Base-by-base conservation (phyloP, 345 rosid species). In the Isatis tinctoria region DNA sequence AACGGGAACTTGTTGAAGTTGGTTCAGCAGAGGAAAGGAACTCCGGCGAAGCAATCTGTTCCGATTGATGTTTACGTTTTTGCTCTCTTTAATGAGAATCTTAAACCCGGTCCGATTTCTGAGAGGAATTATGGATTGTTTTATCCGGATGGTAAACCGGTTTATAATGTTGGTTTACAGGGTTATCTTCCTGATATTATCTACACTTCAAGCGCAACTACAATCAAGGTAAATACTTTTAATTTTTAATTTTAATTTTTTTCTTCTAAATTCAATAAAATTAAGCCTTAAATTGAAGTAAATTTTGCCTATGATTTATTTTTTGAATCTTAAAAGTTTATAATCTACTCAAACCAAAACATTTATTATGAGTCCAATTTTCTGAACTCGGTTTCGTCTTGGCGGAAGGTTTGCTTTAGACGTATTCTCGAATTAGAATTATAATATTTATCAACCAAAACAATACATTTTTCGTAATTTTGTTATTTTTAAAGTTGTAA, bases 41-140 rank as follows among this genome's bases (percentile, higher is more conserved):
- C 99, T 3, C 99, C 99, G 30, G 96, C 82, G 8, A 92, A 84
- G 33, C 98, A 88, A 8, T 78, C 89, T 9, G 88, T 87, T 6
- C 91, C 97, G 0, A 48, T 95, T 28, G 88, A 92, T 69, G 74
- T 90, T 24, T 78, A 80, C 37, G 96, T 95, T 61, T 95, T 92
- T 58, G 99, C 99, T 1, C 87, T 95, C 33, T 95, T 95, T 62
- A 95, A 90, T 26, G 99, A 95, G 87, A 80, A 95, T 79, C 61
- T 88, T 69, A 95, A 95, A 81, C 83, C 94, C 1, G 99, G 97
- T 70, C 94, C 97, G 2, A 58, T 80, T 2, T 95, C 99, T 0
- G 99, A 95, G 82, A 85, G 98, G 79, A 95, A 95, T 66, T 95
- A 95, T 35, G 98, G 98, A 0, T 85, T 95, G 14, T 90, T 76